phyloP scores from a whole-genome alignment of 345 rosid species.

The Citrus reticulata region DNA sequence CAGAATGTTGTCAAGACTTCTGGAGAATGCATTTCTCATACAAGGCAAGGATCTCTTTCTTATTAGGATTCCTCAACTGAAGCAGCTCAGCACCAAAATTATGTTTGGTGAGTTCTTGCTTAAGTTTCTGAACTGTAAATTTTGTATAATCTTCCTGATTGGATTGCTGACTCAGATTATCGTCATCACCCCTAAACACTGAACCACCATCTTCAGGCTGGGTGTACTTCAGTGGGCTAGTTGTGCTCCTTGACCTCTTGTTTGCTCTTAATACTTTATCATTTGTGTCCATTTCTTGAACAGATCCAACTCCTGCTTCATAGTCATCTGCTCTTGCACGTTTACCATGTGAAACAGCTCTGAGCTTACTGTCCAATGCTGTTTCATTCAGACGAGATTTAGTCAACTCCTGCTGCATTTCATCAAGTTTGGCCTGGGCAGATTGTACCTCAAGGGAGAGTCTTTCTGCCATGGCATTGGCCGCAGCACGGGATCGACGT shows the following conservation, averaged over 20 bases:
- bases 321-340: constrained; percentile 55
- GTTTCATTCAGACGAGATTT: constrained; percentile 80
- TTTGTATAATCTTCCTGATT: constrained; percentile 70
- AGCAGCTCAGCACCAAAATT: constrained; percentile 80
- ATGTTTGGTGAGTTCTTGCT: constrained; percentile 84
- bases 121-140: constrained; percentile 71
- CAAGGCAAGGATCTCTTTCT: constrained; percentile 78
- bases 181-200: constrained; percentile 55
- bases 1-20: constrained; percentile 32
- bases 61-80: constrained; percentile 63
- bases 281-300: constrained; percentile 46
- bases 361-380: constrained; percentile 77
- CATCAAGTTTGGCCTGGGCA: constrained; percentile 79
- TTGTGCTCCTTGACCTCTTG: constrained; percentile 65
- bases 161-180: constrained; percentile 51
- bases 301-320: constrained; percentile 65
- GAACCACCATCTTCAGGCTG: constrained; percentile 71
- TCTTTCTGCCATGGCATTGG: constrained; percentile 74
- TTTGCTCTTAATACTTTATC: constrained; percentile 45
- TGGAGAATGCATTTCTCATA: constrained; percentile 73
- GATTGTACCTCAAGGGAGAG: constrained; percentile 79
- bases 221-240: constrained; percentile 43
- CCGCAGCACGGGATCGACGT: constrained; percentile 68
- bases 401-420: constrained; percentile 78
- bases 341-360: constrained; percentile 69